phyloP scores from a whole-genome alignment of 2,329 filamentous ascomycete genomes.

The Xylaria hypoxylon region DNA sequence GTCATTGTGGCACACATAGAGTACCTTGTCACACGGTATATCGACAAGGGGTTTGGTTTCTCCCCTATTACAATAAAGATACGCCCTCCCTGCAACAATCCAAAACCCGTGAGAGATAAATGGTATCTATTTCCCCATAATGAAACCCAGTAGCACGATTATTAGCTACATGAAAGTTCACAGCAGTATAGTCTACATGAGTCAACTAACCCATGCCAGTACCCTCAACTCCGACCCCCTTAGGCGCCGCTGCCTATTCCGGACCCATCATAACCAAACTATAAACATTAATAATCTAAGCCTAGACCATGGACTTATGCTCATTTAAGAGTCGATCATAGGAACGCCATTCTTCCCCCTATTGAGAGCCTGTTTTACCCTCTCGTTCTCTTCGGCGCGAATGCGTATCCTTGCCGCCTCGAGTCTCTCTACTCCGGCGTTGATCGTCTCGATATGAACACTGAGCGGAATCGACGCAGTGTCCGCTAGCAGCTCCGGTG shows the following conservation, averaged over 20 bases:
- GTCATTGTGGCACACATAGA: too few relatives aligned
- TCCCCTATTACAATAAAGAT: not conserved
- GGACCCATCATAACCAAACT: not conserved
- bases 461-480: constrained; percentile 69
- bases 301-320: not conserved
- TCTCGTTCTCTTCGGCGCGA: constrained; percentile 28
- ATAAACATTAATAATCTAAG: not conserved
- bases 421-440: constrained; percentile 77
- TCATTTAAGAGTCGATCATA: constrained; percentile 25
- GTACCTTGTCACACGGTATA: too few relatives aligned
- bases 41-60: not conserved
- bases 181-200: not conserved
- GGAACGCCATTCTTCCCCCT: constrained; percentile 18
- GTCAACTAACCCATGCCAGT: not conserved
- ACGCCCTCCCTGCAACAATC: not conserved
- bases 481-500: constrained; percentile 70
- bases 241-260: constrained; percentile 15
- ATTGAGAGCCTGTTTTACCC: constrained; percentile 18
- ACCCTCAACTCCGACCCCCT: constrained; percentile 17
- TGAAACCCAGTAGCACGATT: not conserved
- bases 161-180: not conserved
- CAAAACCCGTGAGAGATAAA: not conserved
- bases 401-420: constrained; percentile 62
- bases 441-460: constrained; percentile 81
- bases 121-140: not conserved